A percentile compares a stretch with the other conserved stretches of the same genome.
Conservation (phyloP, 2,329 filamentous ascomycete genomes). For the Pezicula carpinea region DNA sequence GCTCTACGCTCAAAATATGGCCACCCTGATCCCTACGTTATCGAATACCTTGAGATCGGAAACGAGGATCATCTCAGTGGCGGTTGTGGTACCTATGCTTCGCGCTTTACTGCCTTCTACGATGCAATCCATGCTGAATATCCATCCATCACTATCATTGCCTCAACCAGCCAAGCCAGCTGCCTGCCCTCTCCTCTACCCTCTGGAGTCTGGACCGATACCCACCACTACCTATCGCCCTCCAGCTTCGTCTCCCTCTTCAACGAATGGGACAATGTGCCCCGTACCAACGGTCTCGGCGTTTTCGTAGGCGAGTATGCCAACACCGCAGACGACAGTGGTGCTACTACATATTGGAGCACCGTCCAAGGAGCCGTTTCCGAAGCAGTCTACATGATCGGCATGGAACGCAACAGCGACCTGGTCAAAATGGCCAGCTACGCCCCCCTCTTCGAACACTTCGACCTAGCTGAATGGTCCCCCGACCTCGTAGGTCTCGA, state of each 20-base stretch:
- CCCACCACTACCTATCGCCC: conserved; percentile 14
- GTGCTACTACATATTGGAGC: conserved; percentile 8
- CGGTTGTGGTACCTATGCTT: conserved; percentile 29
- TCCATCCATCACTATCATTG: conserved; percentile 40
- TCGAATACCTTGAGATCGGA: conserved; percentile 40
- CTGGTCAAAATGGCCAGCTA: conserved; percentile 13
- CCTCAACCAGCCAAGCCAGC: conserved; percentile 4
- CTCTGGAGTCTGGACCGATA: conserved; percentile 11
- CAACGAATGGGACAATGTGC: conserved; percentile 15
- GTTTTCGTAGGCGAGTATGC: conserved; percentile 17
- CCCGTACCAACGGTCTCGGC: conserved; percentile 6
- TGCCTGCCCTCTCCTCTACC: conserved; percentile 10
- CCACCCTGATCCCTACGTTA: conserved; percentile 41
- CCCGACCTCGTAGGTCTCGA: conserved; percentile 15
- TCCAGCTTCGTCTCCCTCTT: conserved; percentile 13
- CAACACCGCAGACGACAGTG: conserved; percentile 6
- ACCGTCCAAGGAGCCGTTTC: conserved; percentile 8
- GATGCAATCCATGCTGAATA: conserved; percentile 34
- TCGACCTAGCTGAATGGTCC: conserved; percentile 22
- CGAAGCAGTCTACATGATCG: conserved; percentile 15
- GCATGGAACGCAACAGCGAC: conserved; percentile 14
- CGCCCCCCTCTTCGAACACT: conserved; percentile 29
- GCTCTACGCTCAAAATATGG: conserved; percentile 41
- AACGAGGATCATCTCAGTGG: conserved; percentile 37
- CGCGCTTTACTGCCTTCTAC: conserved; percentile 42